Evolutionary conservation across 148 eudicot species (phyloP), one percentile per base, ranked within the genome.

Genomic region (Dianthus caryophyllus): DNA sequence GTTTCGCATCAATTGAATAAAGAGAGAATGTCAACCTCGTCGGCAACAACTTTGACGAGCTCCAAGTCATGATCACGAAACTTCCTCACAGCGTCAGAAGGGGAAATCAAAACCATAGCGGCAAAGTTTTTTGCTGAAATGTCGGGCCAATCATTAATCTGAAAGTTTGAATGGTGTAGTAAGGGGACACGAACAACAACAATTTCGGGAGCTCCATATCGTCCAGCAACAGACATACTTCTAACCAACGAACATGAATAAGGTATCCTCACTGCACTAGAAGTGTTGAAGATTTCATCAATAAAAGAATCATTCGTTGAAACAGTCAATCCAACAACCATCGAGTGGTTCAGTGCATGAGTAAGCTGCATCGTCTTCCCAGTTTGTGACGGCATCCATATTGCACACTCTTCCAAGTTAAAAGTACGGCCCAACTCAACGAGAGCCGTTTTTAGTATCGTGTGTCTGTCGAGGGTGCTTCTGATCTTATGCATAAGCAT

Each of bases 401-500:
- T 60, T 14, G 91, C 88, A 72, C 97, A 91, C 64, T 91, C 97
- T 65, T 88, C 89, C 38, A 91, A 79, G 56, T 82, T 80, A 41
- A 91, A 78, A 26, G 97, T 87, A 51, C 92, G 77, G 30, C 97
- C 97, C 30, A 91, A 79, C 77, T 91, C 96, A 24, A 86, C 88
- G 49, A 91, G 88, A 30, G 97, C 88, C 29, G 97, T 88, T 50
- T 76, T 84, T 56, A 91, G 65, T 61, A 91, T 88, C 0, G 92
- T 88, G 76, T 91, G 84, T 36, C 95, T 77, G 64, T 91, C 91
- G 22, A 91, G 95, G 1, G 97, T 91, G 81, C 95, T 88, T 80
- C 97, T 78, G 53, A 91, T 91, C 77, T 88, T 95, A 78, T 91
- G 97, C 52, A 95, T 91, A 18, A 91, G 85, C 97, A 91, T 91